Evolutionary conservation across 352 stramenopile species (phyloP).

Genomic region (Phytophthora ramorum): DNA sequence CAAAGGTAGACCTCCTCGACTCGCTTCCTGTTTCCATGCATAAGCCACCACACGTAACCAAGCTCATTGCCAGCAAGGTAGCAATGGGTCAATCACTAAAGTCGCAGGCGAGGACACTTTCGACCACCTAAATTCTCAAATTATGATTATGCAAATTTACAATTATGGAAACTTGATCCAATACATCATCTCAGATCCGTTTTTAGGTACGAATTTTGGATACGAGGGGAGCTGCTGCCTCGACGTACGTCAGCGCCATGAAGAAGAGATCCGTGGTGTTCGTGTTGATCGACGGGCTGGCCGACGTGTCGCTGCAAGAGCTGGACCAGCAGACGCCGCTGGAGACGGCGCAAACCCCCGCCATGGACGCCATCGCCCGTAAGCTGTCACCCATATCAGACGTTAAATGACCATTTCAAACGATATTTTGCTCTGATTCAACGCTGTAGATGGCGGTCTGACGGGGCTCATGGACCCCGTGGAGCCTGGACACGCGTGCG

Average conservation of each 20-base stretch:
- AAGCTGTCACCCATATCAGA: conserved; percentile 9
- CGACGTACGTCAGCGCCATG: conserved; percentile 29
- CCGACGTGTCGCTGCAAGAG: conserved; percentile 74
- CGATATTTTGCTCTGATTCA: not conserved
- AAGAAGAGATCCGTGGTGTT: conserved; percentile 75
- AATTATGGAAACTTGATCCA: no score
- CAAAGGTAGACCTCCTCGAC: not conserved
- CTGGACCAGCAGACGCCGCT: conserved; percentile 67
- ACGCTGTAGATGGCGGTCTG: conserved; percentile 61
- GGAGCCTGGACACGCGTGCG: conserved; percentile 83
- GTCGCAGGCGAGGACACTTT: no score
- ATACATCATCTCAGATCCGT: not conserved
- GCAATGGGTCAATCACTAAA: no score
- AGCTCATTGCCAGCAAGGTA: no score
- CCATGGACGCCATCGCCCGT: conserved; percentile 89
- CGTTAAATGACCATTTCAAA: not conserved
- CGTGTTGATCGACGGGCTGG: conserved; percentile 88
- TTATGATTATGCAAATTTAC: no score
- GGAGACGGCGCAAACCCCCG: conserved; percentile 69
- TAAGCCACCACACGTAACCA: no score
- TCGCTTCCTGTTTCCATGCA: no score
- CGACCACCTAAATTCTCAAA: no score
- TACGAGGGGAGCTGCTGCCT: not conserved
- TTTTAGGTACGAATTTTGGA: conserved; percentile 18
- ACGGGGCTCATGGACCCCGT: conserved; percentile 88